Evolutionary conservation across 2,329 filamentous ascomycete species (phyloP).

Genomic region (Plenodomus lindquistii): DNA sequence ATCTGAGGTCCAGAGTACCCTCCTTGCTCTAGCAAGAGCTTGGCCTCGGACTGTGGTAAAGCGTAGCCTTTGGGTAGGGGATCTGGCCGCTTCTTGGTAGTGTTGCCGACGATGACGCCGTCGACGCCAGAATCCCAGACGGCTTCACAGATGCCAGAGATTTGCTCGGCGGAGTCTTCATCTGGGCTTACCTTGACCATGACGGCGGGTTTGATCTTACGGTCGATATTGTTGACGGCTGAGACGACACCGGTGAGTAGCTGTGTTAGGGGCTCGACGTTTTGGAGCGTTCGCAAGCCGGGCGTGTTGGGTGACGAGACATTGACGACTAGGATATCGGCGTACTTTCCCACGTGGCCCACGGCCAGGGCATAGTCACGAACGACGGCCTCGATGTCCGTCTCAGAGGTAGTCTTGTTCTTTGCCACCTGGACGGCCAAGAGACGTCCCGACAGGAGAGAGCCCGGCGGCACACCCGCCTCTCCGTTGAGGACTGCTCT

Average conservation of each 20-base stretch:
- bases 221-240: constrained; percentile 69
- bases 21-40: constrained; percentile 73
- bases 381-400: constrained; percentile 79
- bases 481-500: constrained; percentile 75
- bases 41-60: constrained; percentile 68
- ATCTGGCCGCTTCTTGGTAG: constrained; percentile 79
- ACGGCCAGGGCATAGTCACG: constrained; percentile 89
- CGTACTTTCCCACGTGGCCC: constrained; percentile 78
- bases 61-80: constrained; percentile 68
- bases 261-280: constrained; percentile 76
- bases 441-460: constrained; percentile 72
- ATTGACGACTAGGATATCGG: constrained; percentile 96
- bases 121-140: constrained; percentile 73
- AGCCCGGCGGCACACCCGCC: constrained; percentile 79
- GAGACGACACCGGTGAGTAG: constrained; percentile 82
- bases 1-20: constrained; percentile 91
- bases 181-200: constrained; percentile 99
- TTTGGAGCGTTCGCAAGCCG: constrained; percentile 84
- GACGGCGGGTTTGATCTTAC: constrained; percentile 75
- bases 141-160: constrained; percentile 79
- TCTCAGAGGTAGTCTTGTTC: constrained; percentile 89
- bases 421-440: constrained; percentile 94
- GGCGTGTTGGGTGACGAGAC: constrained; percentile 97
- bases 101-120: constrained; percentile 96
- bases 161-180: constrained; percentile 82